phyloP scores from a whole-genome alignment of 2,329 filamentous ascomycete genomes.

The Penicillium psychrosexuale region DNA sequence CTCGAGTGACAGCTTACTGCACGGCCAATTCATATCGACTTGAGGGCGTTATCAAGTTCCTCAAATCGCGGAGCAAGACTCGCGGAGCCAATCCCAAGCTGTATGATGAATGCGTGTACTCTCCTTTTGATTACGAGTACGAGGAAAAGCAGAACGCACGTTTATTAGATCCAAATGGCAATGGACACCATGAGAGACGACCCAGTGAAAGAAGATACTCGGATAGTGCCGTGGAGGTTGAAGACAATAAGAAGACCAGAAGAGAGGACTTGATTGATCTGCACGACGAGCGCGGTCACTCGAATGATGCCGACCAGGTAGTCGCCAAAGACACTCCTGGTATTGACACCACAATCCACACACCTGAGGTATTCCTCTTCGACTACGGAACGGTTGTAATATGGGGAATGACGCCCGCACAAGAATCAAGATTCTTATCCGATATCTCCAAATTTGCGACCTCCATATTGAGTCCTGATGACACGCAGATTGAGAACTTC shows the following conservation, averaged over 20 bases:
- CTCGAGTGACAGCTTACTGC: slow-evolving; percentile 93
- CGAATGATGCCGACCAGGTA: slow-evolving; percentile 25
- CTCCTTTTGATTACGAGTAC: slow-evolving; percentile 78
- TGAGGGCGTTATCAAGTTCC: slow-evolving; percentile 81
- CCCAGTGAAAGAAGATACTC: slow-evolving; percentile 68
- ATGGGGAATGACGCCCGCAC: slow-evolving; percentile 91
- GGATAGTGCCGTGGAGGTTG: slow-evolving; percentile 62
- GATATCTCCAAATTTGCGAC: slow-evolving; percentile 92
- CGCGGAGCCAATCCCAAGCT: slow-evolving; percentile 82
- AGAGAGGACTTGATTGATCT: slow-evolving; percentile 65
- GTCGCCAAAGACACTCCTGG: slow-evolving; percentile 52
- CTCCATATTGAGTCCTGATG: slow-evolving; percentile 82
- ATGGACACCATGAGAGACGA: slow-evolving; percentile 32
- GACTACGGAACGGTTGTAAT: slow-evolving; percentile 97
- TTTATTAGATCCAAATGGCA: slow-evolving; percentile 25
- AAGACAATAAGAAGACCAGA: slow-evolving; percentile 55
- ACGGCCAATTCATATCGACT: slow-evolving; percentile 89
- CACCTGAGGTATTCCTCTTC: slow-evolving; percentile 91
- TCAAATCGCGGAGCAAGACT: slow-evolving; percentile 77
- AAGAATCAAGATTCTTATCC: slow-evolving; percentile 88
- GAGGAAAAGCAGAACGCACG: slow-evolving; percentile 39
- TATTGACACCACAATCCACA: slow-evolving; percentile 85
- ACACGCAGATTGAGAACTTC: slow-evolving; percentile 94
- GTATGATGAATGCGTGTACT: slow-evolving; percentile 97
- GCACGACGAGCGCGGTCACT: slow-evolving; percentile 43